Evolutionary conservation across 352 stramenopile species (phyloP).

Genomic region (Hyaloperonospora brassicae): DNA sequence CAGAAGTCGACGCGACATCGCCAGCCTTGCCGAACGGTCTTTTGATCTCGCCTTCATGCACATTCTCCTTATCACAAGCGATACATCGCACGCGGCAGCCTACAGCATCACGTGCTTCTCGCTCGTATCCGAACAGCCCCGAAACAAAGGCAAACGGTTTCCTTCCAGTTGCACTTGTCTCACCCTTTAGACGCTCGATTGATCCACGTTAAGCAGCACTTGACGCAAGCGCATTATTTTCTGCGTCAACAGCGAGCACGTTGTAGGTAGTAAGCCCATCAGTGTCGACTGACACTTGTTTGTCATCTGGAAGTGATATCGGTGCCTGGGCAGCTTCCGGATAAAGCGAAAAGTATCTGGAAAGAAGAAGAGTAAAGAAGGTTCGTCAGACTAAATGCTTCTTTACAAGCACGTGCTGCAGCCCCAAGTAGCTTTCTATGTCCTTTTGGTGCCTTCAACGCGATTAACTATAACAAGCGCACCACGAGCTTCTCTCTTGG

Average conservation of each 20-base stretch:
- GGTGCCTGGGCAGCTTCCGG: conserved; percentile 26
- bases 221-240: neutral
- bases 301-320: neutral
- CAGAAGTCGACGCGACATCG: conserved; percentile 59
- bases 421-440: conserved; percentile 9
- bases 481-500: conserved; percentile 43
- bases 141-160: conserved; percentile 61
- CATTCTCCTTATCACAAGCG: neutral
- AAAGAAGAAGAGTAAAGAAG: conserved; percentile 21
- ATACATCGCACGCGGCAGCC: conserved; percentile 20
- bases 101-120: conserved; percentile 31
- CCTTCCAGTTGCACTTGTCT: conserved; percentile 48
- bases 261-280: conserved; percentile 1
- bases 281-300: conserved; percentile 3
- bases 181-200: conserved; percentile 63
- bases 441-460: conserved; percentile 31
- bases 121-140: conserved; percentile 43
- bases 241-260: neutral
- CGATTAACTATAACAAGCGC: conserved; percentile 50
- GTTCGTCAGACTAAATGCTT: conserved; percentile 2
- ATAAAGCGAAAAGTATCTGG: conserved; percentile 43
- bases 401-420: neutral
- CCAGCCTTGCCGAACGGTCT: conserved; percentile 73
- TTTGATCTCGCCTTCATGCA: conserved; percentile 44
- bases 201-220: conserved; percentile 7